Base-by-base conservation (phyloP, 192 early-diverging fungal genomes). In the Neocallimastix lanati region DNA sequence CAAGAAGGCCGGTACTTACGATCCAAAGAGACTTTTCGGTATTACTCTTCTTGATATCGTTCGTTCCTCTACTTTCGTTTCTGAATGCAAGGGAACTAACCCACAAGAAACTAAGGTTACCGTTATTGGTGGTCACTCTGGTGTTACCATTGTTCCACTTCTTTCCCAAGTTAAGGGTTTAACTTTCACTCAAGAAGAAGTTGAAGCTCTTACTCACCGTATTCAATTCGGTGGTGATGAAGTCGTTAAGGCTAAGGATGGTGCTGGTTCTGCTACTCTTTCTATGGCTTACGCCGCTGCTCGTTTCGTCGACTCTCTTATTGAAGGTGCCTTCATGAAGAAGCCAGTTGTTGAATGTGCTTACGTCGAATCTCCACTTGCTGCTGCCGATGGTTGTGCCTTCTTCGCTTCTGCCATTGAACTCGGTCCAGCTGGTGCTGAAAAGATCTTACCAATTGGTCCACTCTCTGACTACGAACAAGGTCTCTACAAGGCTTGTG, bases 221-320 rank as follows among this genome's bases (percentile, higher is more conserved):
- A 98, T 98, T 85, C 96, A 98, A 88, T 97, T 92, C 84, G 96
- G 94, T 83, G 96, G 96, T 83, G 96, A 98, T 83, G 96, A 98
- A 86, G 96, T 98, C 35, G 95, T 98, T 83, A 94, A 96, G 91
- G 96, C 96, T 83, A 98, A 98, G 92, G 92, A 95, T 88, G 78
- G 78, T 33, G 30, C 78, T 76, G 82, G 93, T 25, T 93, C 92
- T 30, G 93, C 94, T 78, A 95, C 93, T 28, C 89, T 95, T 79
- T 94, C 93, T 67, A 94, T 95, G 94, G 93, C 94, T 37, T 92
- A 90, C 79, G 92, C 93, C 79, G 93, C 92, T 78, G 92, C 93
- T 35, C 89, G 94, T 77, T 98, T 98, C 86, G 89, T 93, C 80
- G 87, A 93, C 86, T 94, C 95, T 38, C 86, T 98, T 76, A 89